Conservation (phyloP, 257 asterid species). For the Nicotiana tomentosiformis region DNA sequence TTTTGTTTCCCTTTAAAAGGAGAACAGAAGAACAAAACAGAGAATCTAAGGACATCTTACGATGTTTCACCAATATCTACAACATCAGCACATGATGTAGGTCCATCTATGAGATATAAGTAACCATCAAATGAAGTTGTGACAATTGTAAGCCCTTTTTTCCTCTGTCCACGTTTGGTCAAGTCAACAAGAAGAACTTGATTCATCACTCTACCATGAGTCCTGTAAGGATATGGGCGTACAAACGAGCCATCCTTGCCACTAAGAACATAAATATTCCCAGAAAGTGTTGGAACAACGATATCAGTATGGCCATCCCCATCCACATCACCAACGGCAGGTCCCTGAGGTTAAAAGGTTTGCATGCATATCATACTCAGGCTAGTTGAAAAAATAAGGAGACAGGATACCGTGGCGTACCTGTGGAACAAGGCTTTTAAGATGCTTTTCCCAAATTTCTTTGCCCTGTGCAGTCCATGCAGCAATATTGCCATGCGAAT, state of each 20-base stretch:
- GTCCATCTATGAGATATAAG: slow-evolving; percentile 92
- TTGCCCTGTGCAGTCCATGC: slow-evolving; percentile 99
- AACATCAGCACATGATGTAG: slow-evolving; percentile 97
- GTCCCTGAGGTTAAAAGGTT: slow-evolving; percentile 37
- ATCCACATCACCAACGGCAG: slow-evolving; percentile 89
- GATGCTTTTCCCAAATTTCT: slow-evolving; percentile 87
- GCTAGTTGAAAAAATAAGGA: background rate
- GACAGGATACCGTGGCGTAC: slow-evolving; percentile 4
- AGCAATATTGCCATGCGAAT: slow-evolving; percentile 95
- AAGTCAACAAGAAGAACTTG: slow-evolving; percentile 94
- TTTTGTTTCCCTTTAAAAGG: background rate
- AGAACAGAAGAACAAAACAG: background rate
- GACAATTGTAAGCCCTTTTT: slow-evolving; percentile 87
- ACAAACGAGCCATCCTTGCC: slow-evolving; percentile 92
- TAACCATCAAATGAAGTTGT: slow-evolving; percentile 96
- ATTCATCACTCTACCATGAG: slow-evolving; percentile 97
- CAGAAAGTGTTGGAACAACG: slow-evolving; percentile 91
- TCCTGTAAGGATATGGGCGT: slow-evolving; percentile 89
- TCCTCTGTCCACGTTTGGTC: slow-evolving; percentile 83
- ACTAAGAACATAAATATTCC: slow-evolving; percentile 90
- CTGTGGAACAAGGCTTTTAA: slow-evolving; percentile 92
- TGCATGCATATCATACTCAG: background rate
- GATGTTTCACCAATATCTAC: slow-evolving; percentile 99
- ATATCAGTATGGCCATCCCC: slow-evolving; percentile 98
- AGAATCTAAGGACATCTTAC: slow-evolving; percentile 38